These are phyloP conservation scores for Stromatinia cepivora DNA, from an alignment of 2,329 filamentous ascomycete species.

Conservation along the genomic window DNA sequence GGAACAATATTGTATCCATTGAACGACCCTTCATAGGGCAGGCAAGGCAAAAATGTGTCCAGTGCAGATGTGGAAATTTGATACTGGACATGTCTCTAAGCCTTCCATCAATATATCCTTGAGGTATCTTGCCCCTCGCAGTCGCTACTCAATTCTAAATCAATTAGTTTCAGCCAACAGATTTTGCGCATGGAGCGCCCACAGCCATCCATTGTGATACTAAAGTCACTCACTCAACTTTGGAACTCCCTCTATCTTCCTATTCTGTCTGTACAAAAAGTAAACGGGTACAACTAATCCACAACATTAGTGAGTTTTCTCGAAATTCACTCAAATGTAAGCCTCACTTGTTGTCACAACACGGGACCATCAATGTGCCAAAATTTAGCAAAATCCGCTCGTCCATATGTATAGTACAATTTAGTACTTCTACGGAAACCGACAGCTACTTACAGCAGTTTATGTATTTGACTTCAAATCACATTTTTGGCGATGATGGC, in stretches of 20 bases:
- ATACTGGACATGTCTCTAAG: background rate
- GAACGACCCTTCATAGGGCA: background rate
- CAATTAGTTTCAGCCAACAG: background rate
- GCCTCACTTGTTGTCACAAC: constrained; percentile 17
- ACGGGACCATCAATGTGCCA: background rate
- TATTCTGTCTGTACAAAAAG: background rate
- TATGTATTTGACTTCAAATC: background rate
- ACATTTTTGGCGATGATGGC: background rate
- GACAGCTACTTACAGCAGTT: background rate
- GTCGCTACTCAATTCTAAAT: background rate
- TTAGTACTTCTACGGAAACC: background rate
- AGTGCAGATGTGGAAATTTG: background rate
- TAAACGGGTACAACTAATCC: constrained; percentile 9
- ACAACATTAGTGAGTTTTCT: constrained; percentile 15
- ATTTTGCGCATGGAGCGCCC: background rate
- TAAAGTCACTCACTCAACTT: background rate
- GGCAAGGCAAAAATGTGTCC: background rate
- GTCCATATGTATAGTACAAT: background rate
- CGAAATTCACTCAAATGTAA: constrained; percentile 19
- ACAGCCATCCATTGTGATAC: background rate
- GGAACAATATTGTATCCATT: background rate
- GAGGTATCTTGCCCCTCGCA: background rate
- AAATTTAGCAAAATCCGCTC: background rate
- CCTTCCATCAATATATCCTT: background rate
- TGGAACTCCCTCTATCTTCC: background rate